Base-by-base conservation (phyloP, 139 green algal genomes). In the Chlorella sp. region DNA sequence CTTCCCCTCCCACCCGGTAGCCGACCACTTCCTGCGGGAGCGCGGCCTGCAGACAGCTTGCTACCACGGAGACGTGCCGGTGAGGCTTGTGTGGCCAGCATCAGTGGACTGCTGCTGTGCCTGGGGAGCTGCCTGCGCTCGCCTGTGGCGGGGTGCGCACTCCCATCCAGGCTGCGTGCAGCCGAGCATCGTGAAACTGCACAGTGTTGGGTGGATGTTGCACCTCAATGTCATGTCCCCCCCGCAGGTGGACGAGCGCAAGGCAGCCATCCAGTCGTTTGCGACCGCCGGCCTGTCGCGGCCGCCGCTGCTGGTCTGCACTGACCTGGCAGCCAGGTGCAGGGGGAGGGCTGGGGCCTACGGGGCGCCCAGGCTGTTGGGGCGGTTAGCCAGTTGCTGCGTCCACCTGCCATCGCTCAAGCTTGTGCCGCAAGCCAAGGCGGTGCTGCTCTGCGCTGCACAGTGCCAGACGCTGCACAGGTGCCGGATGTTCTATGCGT, bases 281-380 rank as follows among this genome's bases (percentile, higher is more conserved):
- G 58, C 84, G 8, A 60, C 6, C 5, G 78, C 28, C 30, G 79
- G 77, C 2, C 51, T 60, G 51, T 60, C 51, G 51, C 82, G 73
- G 41, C 78, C 69, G 41, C 94, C 93, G 1, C 74, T 98, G 56
- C 89, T 98, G n/a, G 94, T 99, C 46, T 96, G 92, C 86, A 98
- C 96, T 17, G 97, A 99, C 89, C 88, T 99, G 36, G 97, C 97
- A 0, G 97, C 97, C 6, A 90, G 94, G 83, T 88, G 72, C 9
- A 44, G 41, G 51, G 51, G 46, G 46, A 54, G 46, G 8, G 46
- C 8, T 8, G 46, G 46, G 46, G 46, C 11, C 8, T 54, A 11
- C 11, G 46, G n/a, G n/a, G n/a, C n/a, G n/a, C n/a, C n/a, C n/a
- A n/a, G n/a, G n/a, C n/a, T n/a, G n/a, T n/a, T n/a, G n/a, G n/a